Evolutionary conservation across 1,284 basidiomycete genomes (phyloP), one percentile per base, ranked within the genome.

Genomic region (Moniliophthora roreri): DNA sequence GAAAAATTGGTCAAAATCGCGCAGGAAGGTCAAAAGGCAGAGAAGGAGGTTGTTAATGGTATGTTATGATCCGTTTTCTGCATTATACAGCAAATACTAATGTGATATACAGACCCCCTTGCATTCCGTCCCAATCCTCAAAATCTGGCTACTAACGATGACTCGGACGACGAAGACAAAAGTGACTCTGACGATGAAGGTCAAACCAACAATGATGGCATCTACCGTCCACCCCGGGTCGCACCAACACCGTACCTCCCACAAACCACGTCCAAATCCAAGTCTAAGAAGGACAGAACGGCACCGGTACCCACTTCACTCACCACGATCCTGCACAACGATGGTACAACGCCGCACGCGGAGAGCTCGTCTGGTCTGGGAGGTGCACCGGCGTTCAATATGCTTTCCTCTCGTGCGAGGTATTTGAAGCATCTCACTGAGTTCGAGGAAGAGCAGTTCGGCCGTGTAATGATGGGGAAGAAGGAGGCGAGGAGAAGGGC

Each of bases 371-470:
- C 91, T 3, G 94, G 94, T 51, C 76, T 96, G 2, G 87, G 89
- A 7, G 76, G 78, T 49, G 82, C 75, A 56, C 85, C 77, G 36
- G 76, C 76, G 51, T 75, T 82, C 13, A 71, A 70, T 18, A 52
- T 58, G 52, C 48, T 69, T 39, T 89, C 87, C 1, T 76, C 79
- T 18, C 87, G 92, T 21, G 90, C 89, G 8, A 80, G 84, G 34
- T 86, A 93, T 58, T 77, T 98, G 56, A 83, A 87, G 61, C 82
- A 88, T 11, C 87, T 98, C 75, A 84, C 84, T 50, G 89, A 93
- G 59, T 99, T 93, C 70, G 96, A 99, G 72, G 96, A 98, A 70
- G 92, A 93, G 51, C 96, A 98, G 70, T 95, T 98, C 75, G 94
- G 91, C 24, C 85, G 96, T 52, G 69, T 98, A 52, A 82, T 96